These are phyloP conservation scores for Amanita subjunquillea DNA, from an alignment of 768 basidiomycete genomes.

Conservation along the genomic window DNA sequence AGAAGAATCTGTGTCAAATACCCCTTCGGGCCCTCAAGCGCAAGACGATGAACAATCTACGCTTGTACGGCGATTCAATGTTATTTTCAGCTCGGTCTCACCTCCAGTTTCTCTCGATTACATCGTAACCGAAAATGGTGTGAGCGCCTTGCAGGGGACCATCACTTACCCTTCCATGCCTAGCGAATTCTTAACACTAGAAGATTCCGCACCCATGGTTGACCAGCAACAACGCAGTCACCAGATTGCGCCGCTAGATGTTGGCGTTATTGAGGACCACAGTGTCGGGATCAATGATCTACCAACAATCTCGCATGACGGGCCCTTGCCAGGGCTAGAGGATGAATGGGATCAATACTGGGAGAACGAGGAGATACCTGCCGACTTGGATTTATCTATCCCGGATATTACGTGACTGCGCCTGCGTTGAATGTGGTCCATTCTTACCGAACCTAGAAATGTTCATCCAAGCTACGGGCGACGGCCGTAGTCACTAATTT, in stretches of 20 bases:
- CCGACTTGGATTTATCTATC: constrained; percentile 19
- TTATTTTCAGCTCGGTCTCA: constrained; percentile 67
- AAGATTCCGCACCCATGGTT: not conserved
- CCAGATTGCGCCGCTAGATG: not conserved
- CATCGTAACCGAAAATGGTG: constrained; percentile 53
- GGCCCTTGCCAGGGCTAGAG: constrained; percentile 12
- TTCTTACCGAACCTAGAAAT: no score
- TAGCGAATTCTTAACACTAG: not conserved
- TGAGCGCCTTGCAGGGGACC: constrained; percentile 23
- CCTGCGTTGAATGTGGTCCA: no score
- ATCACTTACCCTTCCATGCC: constrained; percentile 1
- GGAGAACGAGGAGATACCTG: constrained; percentile 29
- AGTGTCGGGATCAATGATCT: not conserved
- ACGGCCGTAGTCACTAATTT: not conserved
- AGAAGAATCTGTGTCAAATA: not conserved
- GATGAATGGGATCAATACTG: constrained; percentile 43
- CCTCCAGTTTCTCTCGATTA: constrained; percentile 62
- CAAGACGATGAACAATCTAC: constrained; percentile 30
- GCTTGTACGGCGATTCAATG: constrained; percentile 59
- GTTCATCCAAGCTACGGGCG: no score
- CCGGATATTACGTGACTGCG: constrained; percentile 4
- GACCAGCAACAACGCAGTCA: not conserved
- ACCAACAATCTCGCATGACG: not conserved
- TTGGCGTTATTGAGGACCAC: not conserved
- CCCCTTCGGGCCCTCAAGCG: not conserved